A percentile compares a stretch with the other conserved stretches of the same genome.
phyloP scores from a whole-genome alignment of 169 alveolate species.

The Eimeria brunetti region DNA sequence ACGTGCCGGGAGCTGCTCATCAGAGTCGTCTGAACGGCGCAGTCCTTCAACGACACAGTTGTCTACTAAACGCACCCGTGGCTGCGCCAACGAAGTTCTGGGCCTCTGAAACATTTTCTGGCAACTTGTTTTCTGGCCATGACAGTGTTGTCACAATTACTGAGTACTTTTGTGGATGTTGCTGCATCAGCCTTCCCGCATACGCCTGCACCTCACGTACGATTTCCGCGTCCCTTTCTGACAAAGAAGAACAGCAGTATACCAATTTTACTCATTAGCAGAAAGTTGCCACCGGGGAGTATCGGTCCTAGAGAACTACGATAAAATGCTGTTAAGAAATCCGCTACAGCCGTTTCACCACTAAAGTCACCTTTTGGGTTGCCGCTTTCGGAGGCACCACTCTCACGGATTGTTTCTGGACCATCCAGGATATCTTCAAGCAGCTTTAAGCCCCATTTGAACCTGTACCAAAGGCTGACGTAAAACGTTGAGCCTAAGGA shows the following conservation, averaged over 20 bases:
- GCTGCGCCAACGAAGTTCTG: slow-evolving; percentile 37
- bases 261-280: neutral
- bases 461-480: slow-evolving; percentile 51
- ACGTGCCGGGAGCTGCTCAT: neutral
- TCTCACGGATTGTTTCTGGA: neutral
- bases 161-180: slow-evolving; percentile 11
- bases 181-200: slow-evolving; percentile 6
- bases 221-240: slow-evolving; percentile 26
- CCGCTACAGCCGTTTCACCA: neutral
- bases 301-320: neutral
- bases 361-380: neutral
- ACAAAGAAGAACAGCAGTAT: neutral
- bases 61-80: neutral
- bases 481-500: slow-evolving; percentile 51
- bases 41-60: neutral
- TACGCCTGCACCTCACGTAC: slow-evolving; percentile 7
- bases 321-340: neutral
- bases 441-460: neutral
- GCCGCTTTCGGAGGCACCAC: neutral
- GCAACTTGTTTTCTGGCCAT: slow-evolving; percentile 52
- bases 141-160: neutral
- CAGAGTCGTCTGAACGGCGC: neutral
- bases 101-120: slow-evolving; percentile 19
- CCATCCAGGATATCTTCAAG: slow-evolving; percentile 27
- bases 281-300: neutral